phyloP scores from a whole-genome alignment of 805 yeast genomes.

The Kluyveromyces wickerhamii region DNA sequence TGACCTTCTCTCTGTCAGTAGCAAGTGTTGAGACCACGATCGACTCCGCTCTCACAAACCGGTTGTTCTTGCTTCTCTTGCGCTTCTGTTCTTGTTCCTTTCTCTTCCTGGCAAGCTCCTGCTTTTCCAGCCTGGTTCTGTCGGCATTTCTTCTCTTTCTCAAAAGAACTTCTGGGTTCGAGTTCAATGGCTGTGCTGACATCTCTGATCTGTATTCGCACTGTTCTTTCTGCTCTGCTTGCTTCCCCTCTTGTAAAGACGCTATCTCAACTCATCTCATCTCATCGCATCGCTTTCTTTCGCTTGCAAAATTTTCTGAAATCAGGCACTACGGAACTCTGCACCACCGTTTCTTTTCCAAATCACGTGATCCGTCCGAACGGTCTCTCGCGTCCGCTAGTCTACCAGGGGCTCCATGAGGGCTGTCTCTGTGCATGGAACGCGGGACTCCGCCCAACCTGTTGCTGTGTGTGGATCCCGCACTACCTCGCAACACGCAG shows the following conservation, averaged over 20 bases:
- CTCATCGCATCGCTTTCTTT: slow-evolving; percentile 11
- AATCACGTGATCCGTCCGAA: too few relatives aligned
- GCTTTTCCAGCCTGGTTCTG: slow-evolving; percentile 63
- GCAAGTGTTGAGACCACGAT: slow-evolving; percentile 60
- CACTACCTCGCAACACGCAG: too few relatives aligned
- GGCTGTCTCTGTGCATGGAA: too few relatives aligned
- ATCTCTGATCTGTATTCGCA: too few relatives aligned
- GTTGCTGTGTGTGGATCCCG: too few relatives aligned
- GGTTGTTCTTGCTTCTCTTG: slow-evolving; percentile 38
- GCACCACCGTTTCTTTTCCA: too few relatives aligned
- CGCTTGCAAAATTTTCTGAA: neutral
- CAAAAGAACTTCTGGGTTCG: slow-evolving; percentile 70
- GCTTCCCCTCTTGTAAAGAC: too few relatives aligned
- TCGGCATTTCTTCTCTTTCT: slow-evolving; percentile 76
- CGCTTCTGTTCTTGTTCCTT: slow-evolving; percentile 38
- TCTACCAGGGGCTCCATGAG: too few relatives aligned
- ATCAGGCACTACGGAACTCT: neutral
- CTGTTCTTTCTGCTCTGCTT: too few relatives aligned
- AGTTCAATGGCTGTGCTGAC: slow-evolving; percentile 32
- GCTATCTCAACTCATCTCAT: slow-evolving; percentile 12
- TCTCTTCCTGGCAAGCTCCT: slow-evolving; percentile 51
- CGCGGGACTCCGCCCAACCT: too few relatives aligned
- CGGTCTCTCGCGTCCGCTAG: too few relatives aligned
- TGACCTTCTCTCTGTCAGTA: slow-evolving; percentile 56
- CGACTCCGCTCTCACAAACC: slow-evolving; percentile 67